Evolutionary conservation across 768 basidiomycete species (phyloP).

Genomic region (Xerocomellus intermedius): DNA sequence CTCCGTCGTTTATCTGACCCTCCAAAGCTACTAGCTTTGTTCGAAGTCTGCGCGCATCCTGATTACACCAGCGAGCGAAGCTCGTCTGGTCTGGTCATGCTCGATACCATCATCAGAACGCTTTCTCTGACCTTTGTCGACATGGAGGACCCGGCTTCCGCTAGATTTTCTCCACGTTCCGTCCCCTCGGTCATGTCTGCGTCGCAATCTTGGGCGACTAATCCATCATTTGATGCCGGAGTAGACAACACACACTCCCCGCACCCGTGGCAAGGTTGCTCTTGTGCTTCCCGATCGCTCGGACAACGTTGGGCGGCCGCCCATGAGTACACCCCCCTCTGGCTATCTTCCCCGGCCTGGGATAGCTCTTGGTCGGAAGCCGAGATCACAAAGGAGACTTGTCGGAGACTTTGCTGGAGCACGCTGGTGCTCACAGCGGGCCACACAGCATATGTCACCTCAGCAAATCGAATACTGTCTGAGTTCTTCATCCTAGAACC

Average conservation of each 20-base stretch:
- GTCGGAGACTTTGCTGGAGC: slow-evolving; percentile 74
- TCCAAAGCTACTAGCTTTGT: slow-evolving; percentile 61
- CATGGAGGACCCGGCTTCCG: slow-evolving; percentile 49
- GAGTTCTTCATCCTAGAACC: slow-evolving; percentile 62
- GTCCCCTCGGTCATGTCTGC: slow-evolving; percentile 45
- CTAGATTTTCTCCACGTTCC: slow-evolving; percentile 46
- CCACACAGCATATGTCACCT: slow-evolving; percentile 57
- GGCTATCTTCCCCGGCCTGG: slow-evolving; percentile 68
- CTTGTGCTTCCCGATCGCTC: slow-evolving; percentile 51
- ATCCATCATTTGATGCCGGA: not conserved
- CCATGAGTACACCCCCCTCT: slow-evolving; percentile 55
- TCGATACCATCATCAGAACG: slow-evolving; percentile 67
- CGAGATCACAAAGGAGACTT: slow-evolving; percentile 70
- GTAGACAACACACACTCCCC: not conserved
- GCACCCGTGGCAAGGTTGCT: slow-evolving; percentile 37
- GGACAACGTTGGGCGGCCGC: slow-evolving; percentile 50
- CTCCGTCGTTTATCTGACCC: slow-evolving; percentile 8
- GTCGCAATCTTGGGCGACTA: slow-evolving; percentile 9
- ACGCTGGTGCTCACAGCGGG: slow-evolving; percentile 61
- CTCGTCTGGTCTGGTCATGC: slow-evolving; percentile 53
- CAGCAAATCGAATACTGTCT: slow-evolving; percentile 37
- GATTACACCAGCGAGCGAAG: slow-evolving; percentile 52
- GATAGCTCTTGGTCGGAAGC: slow-evolving; percentile 52
- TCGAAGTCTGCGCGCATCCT: slow-evolving; percentile 72
- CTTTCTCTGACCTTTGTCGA: slow-evolving; percentile 62